Conservation (phyloP, 2,329 filamentous ascomycete genomes). For the Calonectria leucothoes region DNA sequence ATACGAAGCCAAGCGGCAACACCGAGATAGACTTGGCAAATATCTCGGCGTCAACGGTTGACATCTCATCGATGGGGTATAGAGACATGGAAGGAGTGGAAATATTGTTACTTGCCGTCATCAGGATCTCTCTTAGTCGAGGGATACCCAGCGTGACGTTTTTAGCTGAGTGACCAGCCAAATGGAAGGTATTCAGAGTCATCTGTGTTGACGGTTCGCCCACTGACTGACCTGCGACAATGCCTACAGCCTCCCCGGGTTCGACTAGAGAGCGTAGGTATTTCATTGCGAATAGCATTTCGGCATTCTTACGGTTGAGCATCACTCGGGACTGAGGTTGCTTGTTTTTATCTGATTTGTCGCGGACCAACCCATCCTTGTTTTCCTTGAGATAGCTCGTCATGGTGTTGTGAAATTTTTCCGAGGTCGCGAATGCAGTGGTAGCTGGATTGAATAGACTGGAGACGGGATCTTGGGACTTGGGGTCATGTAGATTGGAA, state of each 20-base stretch:
- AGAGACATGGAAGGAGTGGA: conserved; percentile 93
- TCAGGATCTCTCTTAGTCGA: conserved; percentile 94
- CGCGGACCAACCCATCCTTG: conserved; percentile 66
- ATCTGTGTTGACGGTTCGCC: conserved; percentile 99
- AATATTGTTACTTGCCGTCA: conserved; percentile 93
- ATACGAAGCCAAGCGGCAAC: conserved; percentile 83
- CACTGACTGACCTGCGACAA: conserved; percentile 95
- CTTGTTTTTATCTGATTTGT: conserved; percentile 54
- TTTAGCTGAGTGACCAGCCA: conserved; percentile 97
- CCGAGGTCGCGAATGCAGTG: conserved; percentile 87
- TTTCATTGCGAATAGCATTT: conserved; percentile 88
- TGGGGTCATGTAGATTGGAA: conserved; percentile 65
- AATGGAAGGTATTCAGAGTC: conserved; percentile 99
- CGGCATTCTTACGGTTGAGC: conserved; percentile 78
- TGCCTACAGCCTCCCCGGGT: conserved; percentile 95
- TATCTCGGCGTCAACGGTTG: conserved; percentile 74
- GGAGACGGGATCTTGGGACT: conserved; percentile 80
- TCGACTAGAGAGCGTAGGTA: conserved; percentile 94
- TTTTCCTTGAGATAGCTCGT: conserved; percentile 85
- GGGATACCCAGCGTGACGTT: conserved; percentile 99
- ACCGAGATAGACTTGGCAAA: conserved; percentile 95
- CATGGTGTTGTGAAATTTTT: conserved; percentile 81
- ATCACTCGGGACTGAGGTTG: conserved; percentile 48
- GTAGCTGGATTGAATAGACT: conserved; percentile 80
- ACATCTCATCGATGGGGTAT: conserved; percentile 78